Percentiles rank a stretch among this genome's conserved stretches.
These are phyloP conservation scores for Hibiscus syriacus DNA, from an alignment of 345 rosid genomes.

Conservation along the genomic window DNA sequence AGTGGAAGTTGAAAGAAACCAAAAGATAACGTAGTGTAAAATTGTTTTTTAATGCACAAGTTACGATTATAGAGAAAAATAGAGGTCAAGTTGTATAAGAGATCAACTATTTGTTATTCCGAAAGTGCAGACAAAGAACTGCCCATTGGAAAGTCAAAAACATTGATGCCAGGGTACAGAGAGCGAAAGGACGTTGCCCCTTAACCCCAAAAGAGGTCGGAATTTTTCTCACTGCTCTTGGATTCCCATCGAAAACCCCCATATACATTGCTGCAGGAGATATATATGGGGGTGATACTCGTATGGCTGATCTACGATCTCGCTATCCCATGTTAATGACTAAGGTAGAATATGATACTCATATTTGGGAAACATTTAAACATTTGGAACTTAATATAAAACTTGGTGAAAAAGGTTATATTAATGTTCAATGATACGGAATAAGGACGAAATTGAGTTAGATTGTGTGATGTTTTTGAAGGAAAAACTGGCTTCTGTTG, in stretches of 20 bases:
- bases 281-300: slow-evolving; percentile 78
- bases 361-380: not conserved
- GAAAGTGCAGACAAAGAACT: slow-evolving; percentile 50
- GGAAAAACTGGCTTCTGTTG: slow-evolving; percentile 65
- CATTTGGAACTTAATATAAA: not conserved
- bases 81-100: not conserved
- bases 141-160: slow-evolving; percentile 79
- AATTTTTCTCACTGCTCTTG: slow-evolving; percentile 61
- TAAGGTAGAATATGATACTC: slow-evolving; percentile 39
- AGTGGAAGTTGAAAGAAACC: not conserved
- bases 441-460: not conserved
- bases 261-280: slow-evolving; percentile 91
- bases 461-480: slow-evolving; percentile 22
- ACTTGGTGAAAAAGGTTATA: not conserved
- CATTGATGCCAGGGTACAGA: slow-evolving; percentile 66
- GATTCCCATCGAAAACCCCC: slow-evolving; percentile 69
- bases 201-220: slow-evolving; percentile 87
- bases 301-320: slow-evolving; percentile 48
- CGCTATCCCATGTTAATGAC: slow-evolving; percentile 64
- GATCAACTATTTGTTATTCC: not conserved
- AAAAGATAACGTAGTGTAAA: not conserved
- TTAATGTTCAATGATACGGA: not conserved
- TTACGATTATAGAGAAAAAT: too few relatives aligned
- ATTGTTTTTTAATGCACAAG: too few relatives aligned
- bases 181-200: slow-evolving; percentile 78